Evolutionary conservation across 2,329 filamentous ascomycete genomes (phyloP), one percentile per base, ranked within the genome.

Genomic region (Exophiala viscosa): DNA sequence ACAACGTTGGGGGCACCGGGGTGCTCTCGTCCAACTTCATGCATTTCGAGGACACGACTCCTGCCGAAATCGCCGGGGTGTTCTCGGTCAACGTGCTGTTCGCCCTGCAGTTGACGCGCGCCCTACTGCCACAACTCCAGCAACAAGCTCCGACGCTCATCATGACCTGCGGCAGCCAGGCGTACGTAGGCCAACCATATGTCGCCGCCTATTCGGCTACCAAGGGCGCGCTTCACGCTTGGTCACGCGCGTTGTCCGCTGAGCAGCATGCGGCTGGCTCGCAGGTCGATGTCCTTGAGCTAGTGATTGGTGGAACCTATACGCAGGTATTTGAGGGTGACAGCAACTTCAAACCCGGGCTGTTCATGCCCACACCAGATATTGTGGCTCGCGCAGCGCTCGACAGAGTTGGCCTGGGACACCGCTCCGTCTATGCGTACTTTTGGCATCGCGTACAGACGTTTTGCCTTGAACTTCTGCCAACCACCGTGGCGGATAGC

Each of bases 1-100:
- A 83, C 66, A 83, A 82, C 63, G 75, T 79, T 0, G 79, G 80
- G 14, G 76, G 76, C 11, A 64, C 61, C 6, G 46, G 58, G 4
- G 55, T 59, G 8, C 20, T 42, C 15, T 47, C 57, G 39, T 18
- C 36, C 13, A 57, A 59, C 14, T 77, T 68, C 51, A 63, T 62
- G 4, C 58, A 67, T 2, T 62, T 79, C 3, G 64, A 69, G 14
- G 61, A 70, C 2, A 66, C 65, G 8, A 65, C 68, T 0, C 61
- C 65, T n/a, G 60, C 66, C 0, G 66, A 75, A 35, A 65, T 78
- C 49, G 66, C 73, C 51, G 56, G 55, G n/a, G 68, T 72, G 15
- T 65, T 79, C 45, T 71, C 70, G 47, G 64, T 76, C 50, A 81
- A 81, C 60, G 68, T 70, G 3, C 64, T 72, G 3, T 82, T 82